Percentiles rank a stretch among this genome's conserved stretches.
Evolutionary conservation across 805 yeast species (phyloP).

Genomic region (Saccharomycopsis babjevae): DNA sequence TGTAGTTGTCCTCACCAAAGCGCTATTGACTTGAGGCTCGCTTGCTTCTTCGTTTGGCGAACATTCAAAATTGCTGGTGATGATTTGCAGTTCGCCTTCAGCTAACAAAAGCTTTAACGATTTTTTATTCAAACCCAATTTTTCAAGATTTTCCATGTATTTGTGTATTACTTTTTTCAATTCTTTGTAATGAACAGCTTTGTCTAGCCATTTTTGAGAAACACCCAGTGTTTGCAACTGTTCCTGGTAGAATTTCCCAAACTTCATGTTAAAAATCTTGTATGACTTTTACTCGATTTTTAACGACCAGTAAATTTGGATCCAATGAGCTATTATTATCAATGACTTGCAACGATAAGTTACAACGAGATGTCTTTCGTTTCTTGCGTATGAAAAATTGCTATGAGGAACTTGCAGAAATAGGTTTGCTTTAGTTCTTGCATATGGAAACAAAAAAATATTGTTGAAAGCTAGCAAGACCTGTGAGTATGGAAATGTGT

Average conservation of each 20-base stretch:
- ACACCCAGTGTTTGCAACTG: conserved; percentile 48
- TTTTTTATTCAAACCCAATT: conserved; percentile 46
- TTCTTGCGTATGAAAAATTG: too few species aligned
- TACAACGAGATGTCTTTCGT: too few species aligned
- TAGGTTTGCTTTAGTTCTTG: too few species aligned
- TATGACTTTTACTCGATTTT: not conserved
- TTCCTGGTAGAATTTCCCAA: conserved; percentile 62
- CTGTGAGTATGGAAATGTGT: too few species aligned
- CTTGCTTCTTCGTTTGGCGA: not conserved
- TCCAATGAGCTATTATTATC: too few species aligned
- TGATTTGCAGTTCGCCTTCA: not conserved
- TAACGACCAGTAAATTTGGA: too few species aligned
- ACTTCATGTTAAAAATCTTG: conserved; percentile 42
- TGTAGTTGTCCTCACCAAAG: not conserved
- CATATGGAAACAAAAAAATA: too few species aligned
- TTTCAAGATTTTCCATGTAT: conserved; percentile 53
- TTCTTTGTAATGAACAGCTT: conserved; percentile 64
- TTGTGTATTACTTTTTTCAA: conserved; percentile 56
- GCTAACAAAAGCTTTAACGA: conserved; percentile 22
- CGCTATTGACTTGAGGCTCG: not conserved
- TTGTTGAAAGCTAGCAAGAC: too few species aligned
- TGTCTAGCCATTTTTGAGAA: conserved; percentile 57
- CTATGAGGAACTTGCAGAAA: too few species aligned
- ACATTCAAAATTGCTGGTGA: conserved; percentile 8
- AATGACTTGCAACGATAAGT: too few species aligned